Evolutionary conservation across 208 protist species (phyloP), one percentile per base, ranked within the genome.

Genomic region (Trypanosoma avium): DNA sequence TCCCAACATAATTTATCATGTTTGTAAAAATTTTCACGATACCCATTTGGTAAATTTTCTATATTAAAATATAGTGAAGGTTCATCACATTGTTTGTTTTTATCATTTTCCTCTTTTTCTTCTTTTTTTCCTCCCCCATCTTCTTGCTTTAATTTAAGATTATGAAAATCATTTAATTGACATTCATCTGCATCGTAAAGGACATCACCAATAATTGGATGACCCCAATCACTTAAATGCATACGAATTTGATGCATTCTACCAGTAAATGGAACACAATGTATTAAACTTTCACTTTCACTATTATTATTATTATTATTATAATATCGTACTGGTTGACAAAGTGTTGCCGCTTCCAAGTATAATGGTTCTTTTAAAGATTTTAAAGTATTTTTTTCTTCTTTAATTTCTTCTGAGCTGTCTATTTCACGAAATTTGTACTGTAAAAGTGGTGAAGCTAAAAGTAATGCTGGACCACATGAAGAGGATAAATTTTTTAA

Each of bases 181-280:
- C 26, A 38, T 33, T 59, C 57, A 54, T 57, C 32, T 5, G 0
- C 33, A 48, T 36, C 15, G 57, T 83, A 84, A 1, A 40, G 56
- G 12, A 60, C 45, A 63, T 98, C 95, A 49, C 88, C 82, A n/a
- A 84, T 64, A 55, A 98, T 98, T 10, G 90, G 90, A 58, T 74
- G 77, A 9, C 87, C 86, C 13, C 91, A 73, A 19, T 67, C 54
- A 54, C 73, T 70, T 10, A 97, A 62, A 75, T 98, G 95, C 48
- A 85, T 57, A 9, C 95, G 84, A 33, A 98, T 95, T 58, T 98
- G 95, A 73, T 98, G 93, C 46, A 90, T 81, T 6, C 93, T 78
- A 4, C 95, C 95, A 4, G 95, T 97, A 45, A 96, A 80, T 19
- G 95, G 95, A 21, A 88, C 77, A 62, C 88, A 95, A 9, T 88